Evolutionary conservation across 2,329 filamentous ascomycete species (phyloP), one percentile per base, ranked within the genome.

Genomic region (Lachnellula subtilissima): DNA sequence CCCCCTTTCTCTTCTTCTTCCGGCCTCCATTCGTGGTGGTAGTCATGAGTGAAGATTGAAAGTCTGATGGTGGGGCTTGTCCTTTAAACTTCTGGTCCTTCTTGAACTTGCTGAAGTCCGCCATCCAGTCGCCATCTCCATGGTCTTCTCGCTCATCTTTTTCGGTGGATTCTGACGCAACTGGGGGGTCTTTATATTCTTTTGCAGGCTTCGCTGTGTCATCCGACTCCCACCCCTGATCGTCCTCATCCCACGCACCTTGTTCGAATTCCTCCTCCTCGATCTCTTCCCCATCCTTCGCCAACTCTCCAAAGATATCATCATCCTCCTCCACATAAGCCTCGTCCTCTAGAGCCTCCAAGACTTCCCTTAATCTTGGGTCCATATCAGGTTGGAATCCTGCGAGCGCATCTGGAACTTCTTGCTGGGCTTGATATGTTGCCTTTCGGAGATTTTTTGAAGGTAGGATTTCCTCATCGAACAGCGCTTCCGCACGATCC

Each of bases 311-410:
- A 72, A 99, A 97, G 51, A 97, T 75, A n/a, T 94, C 89, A 23
- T 86, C 84, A 37, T 93, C 83, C 6, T 89, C 81, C 49, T 89
- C 93, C 2, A 99, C 92, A 69, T 91, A 99, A 2, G 88, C 93
- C 23, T 99, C 94, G 67, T 99, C 94, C 49, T 99, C 94, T 32
- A 99, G 76, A 11, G 94, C 94, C 73, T 97, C 92, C 23, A 99
- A 75, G 5, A 92, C 91, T 72, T 99, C 94, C 47, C 94, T 83
- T 64, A 99, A 72, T 40, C 93, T 81, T 2, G 92, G 92, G 68
- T 99, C 95, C 94, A 99, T 97, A 69, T 97, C 92, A 6, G 95
- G 94, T 73, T 99, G 88, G 72, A 99, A 96, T 0, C 94, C 94
- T 2, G 89, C 87, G 67, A 99, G 89, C 7, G 85, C 86, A 74